Evolutionary conservation across 1,284 basidiomycete species (phyloP).

Genomic region (Paramarasmius palmivorus): DNA sequence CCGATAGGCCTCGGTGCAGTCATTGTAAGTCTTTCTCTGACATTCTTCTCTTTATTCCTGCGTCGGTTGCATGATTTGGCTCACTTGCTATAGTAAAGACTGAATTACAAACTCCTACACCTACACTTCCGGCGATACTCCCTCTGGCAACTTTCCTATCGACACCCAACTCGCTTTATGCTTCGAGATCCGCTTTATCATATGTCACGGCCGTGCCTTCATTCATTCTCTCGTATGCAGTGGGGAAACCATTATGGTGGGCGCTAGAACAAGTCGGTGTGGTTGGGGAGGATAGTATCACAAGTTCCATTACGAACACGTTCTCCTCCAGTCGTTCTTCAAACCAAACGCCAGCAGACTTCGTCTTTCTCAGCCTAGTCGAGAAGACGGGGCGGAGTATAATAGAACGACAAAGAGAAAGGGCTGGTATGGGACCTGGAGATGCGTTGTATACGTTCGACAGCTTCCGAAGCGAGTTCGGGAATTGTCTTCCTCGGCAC

Average conservation of each 20-base stretch:
- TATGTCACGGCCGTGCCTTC: constrained; percentile 53
- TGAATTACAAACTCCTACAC: constrained; percentile 52
- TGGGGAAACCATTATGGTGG: constrained; percentile 87
- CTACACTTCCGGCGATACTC: constrained; percentile 31
- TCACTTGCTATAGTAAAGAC: constrained; percentile 40
- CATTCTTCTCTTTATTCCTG: constrained; percentile 1
- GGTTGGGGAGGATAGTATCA: constrained; percentile 56
- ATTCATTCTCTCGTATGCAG: constrained; percentile 45
- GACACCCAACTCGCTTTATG: constrained; percentile 63
- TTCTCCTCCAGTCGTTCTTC: constrained; percentile 36
- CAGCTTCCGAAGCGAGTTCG: constrained; percentile 65
- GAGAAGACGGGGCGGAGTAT: constrained; percentile 68
- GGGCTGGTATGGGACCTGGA: constrained; percentile 50
- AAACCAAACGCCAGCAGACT: constrained; percentile 72
- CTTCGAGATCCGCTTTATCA: constrained; percentile 63
- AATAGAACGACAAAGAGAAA: constrained; percentile 47
- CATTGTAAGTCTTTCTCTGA: constrained; percentile 58
- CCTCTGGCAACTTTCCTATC: constrained; percentile 60
- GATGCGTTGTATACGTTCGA: constrained; percentile 66
- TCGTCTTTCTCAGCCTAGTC: constrained; percentile 69
- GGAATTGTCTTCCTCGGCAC: constrained; percentile 31
- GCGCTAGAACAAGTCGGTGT: constrained; percentile 78
- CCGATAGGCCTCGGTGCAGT: constrained; percentile 82
- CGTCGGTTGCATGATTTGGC: neutral
- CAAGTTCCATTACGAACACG: constrained; percentile 20